A percentile compares a stretch with the other conserved stretches of the same genome.
These are phyloP conservation scores for Bipolaris zeicola DNA, from an alignment of 2,329 filamentous ascomycete species.

Conservation along the genomic window DNA sequence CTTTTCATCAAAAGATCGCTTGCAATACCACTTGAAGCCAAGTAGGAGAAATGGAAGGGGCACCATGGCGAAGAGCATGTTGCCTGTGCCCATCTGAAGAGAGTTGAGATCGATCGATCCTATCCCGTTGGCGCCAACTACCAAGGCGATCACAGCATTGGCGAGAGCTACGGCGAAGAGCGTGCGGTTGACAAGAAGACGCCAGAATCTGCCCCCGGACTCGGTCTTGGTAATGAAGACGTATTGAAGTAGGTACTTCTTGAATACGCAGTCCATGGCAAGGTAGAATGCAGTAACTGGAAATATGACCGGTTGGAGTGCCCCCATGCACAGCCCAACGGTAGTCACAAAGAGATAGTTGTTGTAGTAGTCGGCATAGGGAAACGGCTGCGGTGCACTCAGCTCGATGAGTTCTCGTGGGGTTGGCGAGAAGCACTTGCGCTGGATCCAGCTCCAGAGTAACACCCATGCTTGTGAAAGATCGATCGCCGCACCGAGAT, in stretches of 20 bases:
- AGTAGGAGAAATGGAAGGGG: conserved; percentile 80
- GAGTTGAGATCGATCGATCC: conserved; percentile 49
- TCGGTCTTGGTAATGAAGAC: conserved; percentile 96
- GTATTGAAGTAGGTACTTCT: conserved; percentile 86
- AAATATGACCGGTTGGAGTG: conserved; percentile 84
- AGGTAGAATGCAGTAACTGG: conserved; percentile 90
- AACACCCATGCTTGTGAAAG: conserved; percentile 84
- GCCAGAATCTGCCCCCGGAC: conserved; percentile 91
- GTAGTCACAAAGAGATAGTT: conserved; percentile 94
- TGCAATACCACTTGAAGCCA: conserved; percentile 85
- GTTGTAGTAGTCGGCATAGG: conserved; percentile 97
- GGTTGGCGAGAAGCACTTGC: conserved; percentile 82
- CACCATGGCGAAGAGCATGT: conserved; percentile 70
- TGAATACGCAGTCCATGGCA: conserved; percentile 80
- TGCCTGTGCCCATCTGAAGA: conserved; percentile 23
- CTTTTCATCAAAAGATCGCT: conserved; percentile 73
- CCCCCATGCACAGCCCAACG: conserved; percentile 80
- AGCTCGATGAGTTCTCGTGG: conserved; percentile 90
- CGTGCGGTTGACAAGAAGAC: conserved; percentile 87
- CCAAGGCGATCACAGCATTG: conserved; percentile 77
- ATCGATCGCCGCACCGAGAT: conserved; percentile 81
- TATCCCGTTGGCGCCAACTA: conserved; percentile 71
- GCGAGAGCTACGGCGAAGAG: conserved; percentile 79
- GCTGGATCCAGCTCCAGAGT: conserved; percentile 76
- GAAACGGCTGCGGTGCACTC: conserved; percentile 87